These are phyloP conservation scores for Aspergillus terreus DNA, from an alignment of 2,329 filamentous ascomycete species.

Conservation along the genomic window DNA sequence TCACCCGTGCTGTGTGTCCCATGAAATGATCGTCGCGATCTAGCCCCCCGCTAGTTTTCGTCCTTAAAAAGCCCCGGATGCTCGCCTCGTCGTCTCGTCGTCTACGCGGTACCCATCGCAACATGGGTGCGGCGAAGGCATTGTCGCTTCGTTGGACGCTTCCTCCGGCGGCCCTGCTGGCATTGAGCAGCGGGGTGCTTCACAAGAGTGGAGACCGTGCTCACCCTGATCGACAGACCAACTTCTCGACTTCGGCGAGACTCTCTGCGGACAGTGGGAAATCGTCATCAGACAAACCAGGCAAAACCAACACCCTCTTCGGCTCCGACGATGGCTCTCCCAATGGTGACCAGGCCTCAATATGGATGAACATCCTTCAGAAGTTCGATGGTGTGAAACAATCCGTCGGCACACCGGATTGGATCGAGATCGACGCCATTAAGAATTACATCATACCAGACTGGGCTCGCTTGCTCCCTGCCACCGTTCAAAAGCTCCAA, in stretches of 20 bases:
- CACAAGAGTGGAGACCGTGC: constrained; percentile 25
- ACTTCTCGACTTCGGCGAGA: constrained; percentile 21
- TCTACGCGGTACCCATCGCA: constrained; percentile 20
- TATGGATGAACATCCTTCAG: constrained; percentile 51
- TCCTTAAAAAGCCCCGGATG: constrained; percentile 19
- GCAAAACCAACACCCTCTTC: background rate
- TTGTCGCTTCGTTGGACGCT: constrained; percentile 34
- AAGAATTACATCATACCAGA: constrained; percentile 72
- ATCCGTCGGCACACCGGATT: constrained; percentile 39
- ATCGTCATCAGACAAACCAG: background rate
- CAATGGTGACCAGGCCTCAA: constrained; percentile 28
- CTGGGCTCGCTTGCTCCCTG: constrained; percentile 75
- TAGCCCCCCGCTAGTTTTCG: constrained; percentile 10
- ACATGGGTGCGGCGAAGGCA: constrained; percentile 33
- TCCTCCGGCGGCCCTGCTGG: constrained; percentile 30
- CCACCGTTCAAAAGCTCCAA: constrained; percentile 76
- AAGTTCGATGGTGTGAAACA: constrained; percentile 40
- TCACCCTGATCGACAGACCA: constrained; percentile 19
- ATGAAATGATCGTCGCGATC: constrained; percentile 11
- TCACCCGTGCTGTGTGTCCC: background rate
- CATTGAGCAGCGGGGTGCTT: constrained; percentile 22
- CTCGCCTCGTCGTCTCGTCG: constrained; percentile 9
- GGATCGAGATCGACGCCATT: constrained; percentile 51
- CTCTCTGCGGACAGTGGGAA: constrained; percentile 11
- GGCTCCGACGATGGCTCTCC: constrained; percentile 3